These are phyloP conservation scores for Cnidoscolus chayamansa DNA, from an alignment of 441 rosid species.

Conservation along the genomic window DNA sequence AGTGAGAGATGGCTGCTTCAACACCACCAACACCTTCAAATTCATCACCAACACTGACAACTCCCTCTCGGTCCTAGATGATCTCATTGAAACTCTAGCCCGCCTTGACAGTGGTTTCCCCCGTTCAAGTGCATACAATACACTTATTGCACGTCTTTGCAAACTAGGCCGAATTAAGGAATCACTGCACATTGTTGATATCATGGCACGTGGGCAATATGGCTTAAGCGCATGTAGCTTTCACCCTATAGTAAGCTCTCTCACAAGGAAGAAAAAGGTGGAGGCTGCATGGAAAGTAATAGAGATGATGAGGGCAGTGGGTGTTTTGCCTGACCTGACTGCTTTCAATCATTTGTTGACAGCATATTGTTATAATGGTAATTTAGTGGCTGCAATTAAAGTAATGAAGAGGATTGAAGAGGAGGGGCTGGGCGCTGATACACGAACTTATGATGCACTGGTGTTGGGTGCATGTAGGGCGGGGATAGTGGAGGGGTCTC, in stretches of 20 bases:
- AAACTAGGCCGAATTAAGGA: conserved; percentile 41
- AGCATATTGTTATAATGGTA: conserved; percentile 40
- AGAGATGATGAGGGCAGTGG: conserved; percentile 35
- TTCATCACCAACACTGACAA: conserved; percentile 50
- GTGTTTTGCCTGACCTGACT: conserved; percentile 42
- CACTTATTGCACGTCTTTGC: conserved; percentile 60
- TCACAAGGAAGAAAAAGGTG: conserved; percentile 38
- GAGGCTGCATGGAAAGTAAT: conserved; percentile 54
- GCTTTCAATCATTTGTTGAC: conserved; percentile 52
- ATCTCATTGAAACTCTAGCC: conserved; percentile 42
- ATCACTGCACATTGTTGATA: conserved; percentile 37
- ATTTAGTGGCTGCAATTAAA: conserved; percentile 39
- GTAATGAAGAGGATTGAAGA: conserved; percentile 56
- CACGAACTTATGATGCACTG: conserved; percentile 65
- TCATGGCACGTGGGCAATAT: conserved; percentile 34
- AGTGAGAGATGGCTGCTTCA: conserved; percentile 46
- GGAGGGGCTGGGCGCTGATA: conserved; percentile 39
- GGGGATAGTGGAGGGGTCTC: conserved; percentile 55
- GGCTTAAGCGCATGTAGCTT: conserved; percentile 35
- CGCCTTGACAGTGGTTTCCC: conserved; percentile 51
- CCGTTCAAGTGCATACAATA: conserved; percentile 50
- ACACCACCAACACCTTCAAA: conserved; percentile 59
- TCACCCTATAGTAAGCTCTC: conserved; percentile 49
- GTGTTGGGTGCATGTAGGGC: conserved; percentile 61
- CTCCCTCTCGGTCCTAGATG: conserved; percentile 42